Percentiles rank a stretch among this genome's conserved stretches.
Conservation (phyloP, 495 filamentous ascomycete genomes). For the Aspergillus ostianus region DNA sequence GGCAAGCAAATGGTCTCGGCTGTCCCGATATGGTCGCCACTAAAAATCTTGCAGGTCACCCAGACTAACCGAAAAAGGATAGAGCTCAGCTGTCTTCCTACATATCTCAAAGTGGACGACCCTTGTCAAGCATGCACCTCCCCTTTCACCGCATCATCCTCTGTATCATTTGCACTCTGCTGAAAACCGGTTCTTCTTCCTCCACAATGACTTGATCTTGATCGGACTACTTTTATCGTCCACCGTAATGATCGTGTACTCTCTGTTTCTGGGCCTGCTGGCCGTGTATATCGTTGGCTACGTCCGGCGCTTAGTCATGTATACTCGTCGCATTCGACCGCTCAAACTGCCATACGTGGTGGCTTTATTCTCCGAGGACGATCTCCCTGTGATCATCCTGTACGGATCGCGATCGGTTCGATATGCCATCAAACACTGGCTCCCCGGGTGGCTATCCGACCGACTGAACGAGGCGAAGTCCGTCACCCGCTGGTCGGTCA, state of each 20-base stretch:
- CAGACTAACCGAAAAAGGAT: too few species aligned
- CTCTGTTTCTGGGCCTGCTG: constrained; percentile 8
- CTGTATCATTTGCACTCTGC: too few species aligned
- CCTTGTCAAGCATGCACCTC: too few species aligned
- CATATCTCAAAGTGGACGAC: too few species aligned
- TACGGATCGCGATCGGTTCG: constrained; percentile 5
- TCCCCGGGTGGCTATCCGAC: constrained; percentile 14
- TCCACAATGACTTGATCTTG: too few species aligned
- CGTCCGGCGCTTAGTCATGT: constrained; percentile 11
- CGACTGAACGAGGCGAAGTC: constrained; percentile 8
- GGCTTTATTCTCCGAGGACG: constrained; percentile 28
- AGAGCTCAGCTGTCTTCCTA: too few species aligned
- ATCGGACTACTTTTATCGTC: neutral
- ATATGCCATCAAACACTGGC: constrained; percentile 13
- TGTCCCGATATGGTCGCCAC: too few species aligned
- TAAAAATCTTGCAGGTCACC: too few species aligned
- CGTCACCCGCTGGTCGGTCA: constrained; percentile 27
- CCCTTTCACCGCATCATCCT: too few species aligned
- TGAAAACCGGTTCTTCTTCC: too few species aligned
- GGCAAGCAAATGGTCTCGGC: too few species aligned
- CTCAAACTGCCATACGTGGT: constrained; percentile 37
- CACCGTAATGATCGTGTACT: neutral
- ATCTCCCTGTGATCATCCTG: constrained; percentile 27
- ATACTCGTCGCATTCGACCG: constrained; percentile 26
- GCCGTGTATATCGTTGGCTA: constrained; percentile 5